These are phyloP conservation scores for Pichia deserticola DNA, from an alignment of 805 yeast genomes.

Conservation along the genomic window DNA sequence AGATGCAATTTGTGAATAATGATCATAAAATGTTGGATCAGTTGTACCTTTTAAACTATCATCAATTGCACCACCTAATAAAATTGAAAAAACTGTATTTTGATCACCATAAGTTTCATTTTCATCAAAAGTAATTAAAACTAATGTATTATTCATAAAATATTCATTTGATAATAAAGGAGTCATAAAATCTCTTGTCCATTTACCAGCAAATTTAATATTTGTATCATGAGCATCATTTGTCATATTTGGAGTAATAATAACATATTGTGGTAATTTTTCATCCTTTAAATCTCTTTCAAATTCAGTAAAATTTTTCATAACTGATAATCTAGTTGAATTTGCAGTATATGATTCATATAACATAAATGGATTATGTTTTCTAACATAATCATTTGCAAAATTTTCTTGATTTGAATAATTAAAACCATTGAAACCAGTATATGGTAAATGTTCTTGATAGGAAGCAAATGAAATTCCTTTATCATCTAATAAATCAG, in stretches of 20 bases:
- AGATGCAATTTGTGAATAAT: conserved; percentile 44
- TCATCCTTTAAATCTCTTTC: conserved; percentile 33
- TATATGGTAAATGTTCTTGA: conserved; percentile 45
- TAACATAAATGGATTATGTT: conserved; percentile 42
- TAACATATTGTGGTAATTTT: conserved; percentile 43
- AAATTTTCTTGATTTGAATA: conserved; percentile 35
- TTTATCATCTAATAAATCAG: conserved; percentile 39
- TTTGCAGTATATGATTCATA: conserved; percentile 33
- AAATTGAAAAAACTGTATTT: conserved; percentile 39
- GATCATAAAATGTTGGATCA: conserved; percentile 44
- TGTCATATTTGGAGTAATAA: conserved; percentile 48
- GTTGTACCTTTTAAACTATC: conserved; percentile 34
- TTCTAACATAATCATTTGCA: conserved; percentile 43
- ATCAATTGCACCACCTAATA: conserved; percentile 43
- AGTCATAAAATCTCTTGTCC: conserved; percentile 38
- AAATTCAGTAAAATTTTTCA: conserved; percentile 42
- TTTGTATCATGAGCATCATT: conserved; percentile 46
- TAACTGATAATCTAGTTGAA: conserved; percentile 33
- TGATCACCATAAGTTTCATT: conserved; percentile 35
- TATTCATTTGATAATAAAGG: conserved; percentile 38
- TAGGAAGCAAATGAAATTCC: conserved; percentile 48
- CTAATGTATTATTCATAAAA: conserved; percentile 39
- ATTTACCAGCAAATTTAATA: conserved; percentile 37
- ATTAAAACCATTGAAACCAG: conserved; percentile 44
- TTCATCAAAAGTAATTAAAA: conserved; percentile 45